Evolutionary conservation across 441 rosid genomes (phyloP).

Genomic region (Capsella rubella): DNA sequence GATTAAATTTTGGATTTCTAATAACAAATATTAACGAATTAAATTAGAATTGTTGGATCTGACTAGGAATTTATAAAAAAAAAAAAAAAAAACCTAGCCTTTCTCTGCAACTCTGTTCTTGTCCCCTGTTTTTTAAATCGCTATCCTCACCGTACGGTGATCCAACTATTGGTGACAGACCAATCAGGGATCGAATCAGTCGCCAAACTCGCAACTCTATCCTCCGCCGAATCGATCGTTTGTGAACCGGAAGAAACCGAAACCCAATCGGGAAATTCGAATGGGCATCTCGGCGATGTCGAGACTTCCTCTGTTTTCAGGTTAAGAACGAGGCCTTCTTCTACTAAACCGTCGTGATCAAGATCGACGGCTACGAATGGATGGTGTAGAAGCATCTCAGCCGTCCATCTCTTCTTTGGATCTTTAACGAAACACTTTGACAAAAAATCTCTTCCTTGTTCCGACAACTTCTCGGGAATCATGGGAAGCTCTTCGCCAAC

Average conservation of each 20-base stretch:
- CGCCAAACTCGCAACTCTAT: conserved; percentile 51
- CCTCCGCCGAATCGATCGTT: conserved; percentile 37
- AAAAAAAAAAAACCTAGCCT: conserved; percentile 23
- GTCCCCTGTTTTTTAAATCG: conserved; percentile 27
- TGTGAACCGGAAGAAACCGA: conserved; percentile 51
- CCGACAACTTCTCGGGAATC: conserved; percentile 62
- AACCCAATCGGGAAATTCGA: conserved; percentile 62
- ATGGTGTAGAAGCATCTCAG: conserved; percentile 76
- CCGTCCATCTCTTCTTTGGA: conserved; percentile 76
- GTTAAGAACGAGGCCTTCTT: conserved; percentile 26
- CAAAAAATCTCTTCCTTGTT: conserved; percentile 75
- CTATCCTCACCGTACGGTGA: conserved; percentile 53
- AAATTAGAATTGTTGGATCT: conserved; percentile 31
- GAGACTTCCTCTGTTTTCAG: conserved; percentile 36
- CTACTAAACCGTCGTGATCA: conserved; percentile 2
- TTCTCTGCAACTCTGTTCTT: conserved; percentile 34
- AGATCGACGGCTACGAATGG: conserved; percentile 61
- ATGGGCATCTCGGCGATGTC: conserved; percentile 66
- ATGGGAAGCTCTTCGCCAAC: conserved; percentile 65
- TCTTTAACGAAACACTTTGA: conserved; percentile 70
- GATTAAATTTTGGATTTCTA: not conserved
- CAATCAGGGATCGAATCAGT: conserved; percentile 50
- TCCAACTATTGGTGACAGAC: conserved; percentile 62
- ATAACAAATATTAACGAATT: conserved; percentile 24
- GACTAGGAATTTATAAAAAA: not conserved